These are phyloP conservation scores for Viola odorata DNA, from an alignment of 345 rosid species.

Conservation along the genomic window DNA sequence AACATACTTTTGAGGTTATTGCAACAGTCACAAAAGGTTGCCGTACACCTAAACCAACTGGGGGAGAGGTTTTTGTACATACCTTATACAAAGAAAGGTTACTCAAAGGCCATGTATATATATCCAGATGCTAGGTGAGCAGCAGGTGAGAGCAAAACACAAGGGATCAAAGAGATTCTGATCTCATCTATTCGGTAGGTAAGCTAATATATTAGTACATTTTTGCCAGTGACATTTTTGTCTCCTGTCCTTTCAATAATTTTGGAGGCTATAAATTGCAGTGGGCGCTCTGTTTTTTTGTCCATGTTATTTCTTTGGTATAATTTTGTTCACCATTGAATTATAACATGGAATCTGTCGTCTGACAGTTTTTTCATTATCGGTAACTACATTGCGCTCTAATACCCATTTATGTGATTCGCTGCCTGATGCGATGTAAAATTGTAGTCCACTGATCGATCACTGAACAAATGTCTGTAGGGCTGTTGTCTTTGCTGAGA, in stretches of 20 bases:
- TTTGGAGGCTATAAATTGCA: conserved; percentile 21
- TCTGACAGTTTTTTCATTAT: too few relatives aligned
- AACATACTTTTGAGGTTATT: conserved; percentile 15
- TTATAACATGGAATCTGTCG: not conserved
- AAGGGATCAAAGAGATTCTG: conserved; percentile 18
- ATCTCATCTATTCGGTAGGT: conserved; percentile 24
- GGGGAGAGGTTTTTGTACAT: conserved; percentile 52
- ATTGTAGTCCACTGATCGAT: too few relatives aligned
- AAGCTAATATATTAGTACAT: conserved; percentile 12
- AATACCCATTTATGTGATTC: too few relatives aligned
- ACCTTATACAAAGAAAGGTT: conserved; percentile 40
- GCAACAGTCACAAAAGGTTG: conserved; percentile 15
- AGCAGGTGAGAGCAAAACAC: conserved; percentile 17
- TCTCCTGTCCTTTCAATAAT: conserved; percentile 23
- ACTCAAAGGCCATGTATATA: conserved; percentile 41
- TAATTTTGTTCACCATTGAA: not conserved
- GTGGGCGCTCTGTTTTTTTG: not conserved
- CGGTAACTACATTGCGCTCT: too few relatives aligned
- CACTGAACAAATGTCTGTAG: too few relatives aligned
- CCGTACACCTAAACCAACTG: conserved; percentile 9
- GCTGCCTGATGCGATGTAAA: too few relatives aligned
- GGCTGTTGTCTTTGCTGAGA: too few relatives aligned
- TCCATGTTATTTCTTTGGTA: not conserved
- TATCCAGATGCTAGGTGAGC: conserved; percentile 32
- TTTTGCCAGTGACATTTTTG: conserved; percentile 11